Evolutionary conservation across 2,329 filamentous ascomycete genomes (phyloP).

Genomic region (Alternaria hordeiaustralica): DNA sequence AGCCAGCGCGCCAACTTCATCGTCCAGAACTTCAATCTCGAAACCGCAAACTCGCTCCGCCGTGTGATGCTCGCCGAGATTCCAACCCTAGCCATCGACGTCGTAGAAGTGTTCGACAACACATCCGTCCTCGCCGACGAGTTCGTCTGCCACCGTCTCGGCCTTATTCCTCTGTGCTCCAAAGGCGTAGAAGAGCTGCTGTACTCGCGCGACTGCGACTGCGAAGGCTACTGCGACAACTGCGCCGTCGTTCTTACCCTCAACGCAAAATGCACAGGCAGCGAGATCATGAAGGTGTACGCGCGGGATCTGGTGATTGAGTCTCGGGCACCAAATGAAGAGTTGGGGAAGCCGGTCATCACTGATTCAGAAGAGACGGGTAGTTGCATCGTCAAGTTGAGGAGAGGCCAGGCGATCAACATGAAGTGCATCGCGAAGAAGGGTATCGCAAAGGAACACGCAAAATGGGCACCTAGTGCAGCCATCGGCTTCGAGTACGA

Average conservation of each 20-base stretch:
- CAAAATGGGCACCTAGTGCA: slow-evolving; percentile 93
- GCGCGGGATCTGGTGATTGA: slow-evolving; percentile 83
- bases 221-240: slow-evolving; percentile 91
- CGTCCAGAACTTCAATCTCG: slow-evolving; percentile 84
- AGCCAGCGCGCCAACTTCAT: slow-evolving; percentile 86
- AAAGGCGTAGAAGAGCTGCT: slow-evolving; percentile 81
- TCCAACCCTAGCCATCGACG: slow-evolving; percentile 90
- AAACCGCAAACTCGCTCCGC: slow-evolving; percentile 91
- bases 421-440: slow-evolving; percentile 96
- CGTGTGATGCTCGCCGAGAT: slow-evolving; percentile 93
- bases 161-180: slow-evolving; percentile 85
- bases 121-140: slow-evolving; percentile 96
- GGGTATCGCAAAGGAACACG: slow-evolving; percentile 97
- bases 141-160: slow-evolving; percentile 90
- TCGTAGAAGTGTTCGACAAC: slow-evolving; percentile 91
- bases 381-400: slow-evolving; percentile 86
- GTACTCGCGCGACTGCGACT: slow-evolving; percentile 94
- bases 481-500: slow-evolving; percentile 98
- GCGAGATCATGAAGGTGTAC: slow-evolving; percentile 92
- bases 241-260: slow-evolving; percentile 87
- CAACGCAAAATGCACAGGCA: slow-evolving; percentile 82
- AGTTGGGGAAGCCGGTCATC: slow-evolving; percentile 81
- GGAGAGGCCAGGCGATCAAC: slow-evolving; percentile 87
- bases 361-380: slow-evolving; percentile 82
- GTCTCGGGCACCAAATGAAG: slow-evolving; percentile 72